phyloP scores from a whole-genome alignment of 306 rosid genomes.

The Lithocarpus polystachyus region DNA sequence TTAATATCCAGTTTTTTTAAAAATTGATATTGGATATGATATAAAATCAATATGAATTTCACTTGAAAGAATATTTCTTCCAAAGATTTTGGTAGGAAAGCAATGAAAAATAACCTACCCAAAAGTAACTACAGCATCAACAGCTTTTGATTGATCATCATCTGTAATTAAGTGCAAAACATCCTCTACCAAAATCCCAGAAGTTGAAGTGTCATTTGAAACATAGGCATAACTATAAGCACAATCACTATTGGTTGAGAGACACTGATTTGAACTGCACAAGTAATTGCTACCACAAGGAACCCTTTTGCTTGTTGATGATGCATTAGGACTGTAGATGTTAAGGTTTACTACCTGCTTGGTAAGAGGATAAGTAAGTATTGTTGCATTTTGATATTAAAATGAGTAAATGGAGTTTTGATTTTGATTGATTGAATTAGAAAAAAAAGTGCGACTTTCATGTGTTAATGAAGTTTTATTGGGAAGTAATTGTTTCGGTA shows the following conservation, averaged over 20 bases:
- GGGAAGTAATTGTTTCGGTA: no score
- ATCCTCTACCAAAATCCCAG: constrained; percentile 80
- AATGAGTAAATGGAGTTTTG: background rate
- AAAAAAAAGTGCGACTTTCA: no score
- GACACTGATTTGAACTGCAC: constrained; percentile 45
- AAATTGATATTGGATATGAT: background rate
- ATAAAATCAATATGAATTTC: background rate
- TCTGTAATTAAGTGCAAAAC: constrained; percentile 68
- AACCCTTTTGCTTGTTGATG: constrained; percentile 63
- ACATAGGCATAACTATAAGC: constrained; percentile 53
- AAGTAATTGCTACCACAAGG: constrained; percentile 53
- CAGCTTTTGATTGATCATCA: constrained; percentile 29
- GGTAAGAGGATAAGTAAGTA: background rate
- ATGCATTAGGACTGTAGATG: constrained; percentile 56
- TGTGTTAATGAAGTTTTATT: no score
- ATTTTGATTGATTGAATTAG: no score
- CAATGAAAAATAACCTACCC: constrained; percentile 54
- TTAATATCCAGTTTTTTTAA: background rate
- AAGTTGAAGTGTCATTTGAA: constrained; percentile 64
- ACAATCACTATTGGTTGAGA: constrained; percentile 50
- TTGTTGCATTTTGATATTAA: background rate
- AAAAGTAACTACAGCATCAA: constrained; percentile 47
- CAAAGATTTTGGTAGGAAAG: background rate
- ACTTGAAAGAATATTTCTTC: background rate
- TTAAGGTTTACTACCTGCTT: constrained; percentile 39